Evolutionary conservation across 2,329 filamentous ascomycete species (phyloP).

Genomic region (Trichoderma sp.): DNA sequence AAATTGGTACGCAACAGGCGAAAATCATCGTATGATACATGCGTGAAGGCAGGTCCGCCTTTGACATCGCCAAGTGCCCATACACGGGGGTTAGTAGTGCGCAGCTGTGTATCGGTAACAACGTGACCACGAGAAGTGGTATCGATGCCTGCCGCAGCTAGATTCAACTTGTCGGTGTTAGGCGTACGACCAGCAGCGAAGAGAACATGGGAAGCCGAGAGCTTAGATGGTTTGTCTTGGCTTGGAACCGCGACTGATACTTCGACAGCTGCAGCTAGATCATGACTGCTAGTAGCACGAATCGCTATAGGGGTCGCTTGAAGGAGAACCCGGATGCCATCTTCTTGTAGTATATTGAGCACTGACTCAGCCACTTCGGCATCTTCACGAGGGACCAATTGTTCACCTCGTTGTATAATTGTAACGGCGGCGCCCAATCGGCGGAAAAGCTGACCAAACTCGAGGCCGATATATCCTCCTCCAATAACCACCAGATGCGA

Average conservation of each 20-base stretch:
- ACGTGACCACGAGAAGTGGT: slow-evolving; percentile 47
- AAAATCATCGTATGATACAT: slow-evolving; percentile 59
- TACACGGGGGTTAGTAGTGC: slow-evolving; percentile 45
- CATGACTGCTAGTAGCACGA: background rate
- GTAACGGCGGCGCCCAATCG: slow-evolving; percentile 53
- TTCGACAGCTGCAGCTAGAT: slow-evolving; percentile 7
- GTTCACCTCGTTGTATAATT: slow-evolving; percentile 46
- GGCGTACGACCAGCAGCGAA: slow-evolving; percentile 52
- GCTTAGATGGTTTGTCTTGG: background rate
- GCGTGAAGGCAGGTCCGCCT: slow-evolving; percentile 55
- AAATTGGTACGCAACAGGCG: slow-evolving; percentile 51
- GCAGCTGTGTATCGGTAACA: slow-evolving; percentile 45
- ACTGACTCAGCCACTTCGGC: slow-evolving; percentile 48
- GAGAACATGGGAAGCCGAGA: slow-evolving; percentile 47
- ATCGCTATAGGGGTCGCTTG: slow-evolving; percentile 34
- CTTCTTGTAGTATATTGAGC: slow-evolving; percentile 46
- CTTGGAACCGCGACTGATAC: slow-evolving; percentile 30
- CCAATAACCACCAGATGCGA: slow-evolving; percentile 53
- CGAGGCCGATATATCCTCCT: slow-evolving; percentile 55
- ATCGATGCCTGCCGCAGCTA: slow-evolving; percentile 44
- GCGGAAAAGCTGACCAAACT: slow-evolving; percentile 55
- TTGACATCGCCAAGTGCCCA: slow-evolving; percentile 56
- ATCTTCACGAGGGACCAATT: slow-evolving; percentile 51
- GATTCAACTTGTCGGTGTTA: slow-evolving; percentile 50
- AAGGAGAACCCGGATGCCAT: slow-evolving; percentile 49